phyloP scores from a whole-genome alignment of 1,284 basidiomycete genomes.

The Austroboletus novae-zelandiae region DNA sequence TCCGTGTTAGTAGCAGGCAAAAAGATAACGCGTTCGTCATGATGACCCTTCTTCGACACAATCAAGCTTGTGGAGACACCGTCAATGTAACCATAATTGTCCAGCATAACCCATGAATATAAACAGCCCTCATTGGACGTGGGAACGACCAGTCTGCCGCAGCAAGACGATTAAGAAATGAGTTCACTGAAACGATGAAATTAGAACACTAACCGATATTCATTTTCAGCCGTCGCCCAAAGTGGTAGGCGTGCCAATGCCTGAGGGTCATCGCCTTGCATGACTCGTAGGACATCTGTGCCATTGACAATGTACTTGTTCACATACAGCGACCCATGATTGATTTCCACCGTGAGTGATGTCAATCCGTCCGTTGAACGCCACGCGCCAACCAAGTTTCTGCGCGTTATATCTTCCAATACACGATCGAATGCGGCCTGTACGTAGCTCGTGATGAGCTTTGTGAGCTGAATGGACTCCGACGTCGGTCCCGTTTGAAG shows the following conservation, averaged over 20 bases:
- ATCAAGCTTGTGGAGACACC: constrained; percentile 25
- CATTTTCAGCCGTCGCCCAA: constrained; percentile 16
- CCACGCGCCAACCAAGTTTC: constrained; percentile 19
- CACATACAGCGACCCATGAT: constrained; percentile 24
- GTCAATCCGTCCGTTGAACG: constrained; percentile 13
- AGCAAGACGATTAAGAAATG: not conserved
- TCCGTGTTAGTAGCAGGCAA: constrained; percentile 15
- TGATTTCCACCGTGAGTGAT: constrained; percentile 17
- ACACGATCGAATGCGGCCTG: constrained; percentile 41
- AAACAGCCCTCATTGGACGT: constrained; percentile 18
- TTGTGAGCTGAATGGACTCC: constrained; percentile 37
- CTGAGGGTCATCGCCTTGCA: constrained; percentile 8
- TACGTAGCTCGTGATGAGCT: constrained; percentile 37
- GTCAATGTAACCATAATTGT: constrained; percentile 25
- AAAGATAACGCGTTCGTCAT: constrained; percentile 7
- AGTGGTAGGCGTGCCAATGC: constrained; percentile 13
- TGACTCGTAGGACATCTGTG: constrained; percentile 21
- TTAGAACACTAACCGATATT: constrained; percentile 14
- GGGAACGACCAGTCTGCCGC: constrained; percentile 13
- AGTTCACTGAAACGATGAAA: not conserved
- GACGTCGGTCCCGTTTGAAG: constrained; percentile 42
- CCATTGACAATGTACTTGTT: constrained; percentile 19
- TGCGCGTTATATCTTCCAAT: constrained; percentile 23
- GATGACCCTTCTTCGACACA: not conserved
- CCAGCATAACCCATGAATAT: constrained; percentile 18